Evolutionary conservation across 805 yeast genomes (phyloP).

Genomic region (Lipomyces kockii): DNA sequence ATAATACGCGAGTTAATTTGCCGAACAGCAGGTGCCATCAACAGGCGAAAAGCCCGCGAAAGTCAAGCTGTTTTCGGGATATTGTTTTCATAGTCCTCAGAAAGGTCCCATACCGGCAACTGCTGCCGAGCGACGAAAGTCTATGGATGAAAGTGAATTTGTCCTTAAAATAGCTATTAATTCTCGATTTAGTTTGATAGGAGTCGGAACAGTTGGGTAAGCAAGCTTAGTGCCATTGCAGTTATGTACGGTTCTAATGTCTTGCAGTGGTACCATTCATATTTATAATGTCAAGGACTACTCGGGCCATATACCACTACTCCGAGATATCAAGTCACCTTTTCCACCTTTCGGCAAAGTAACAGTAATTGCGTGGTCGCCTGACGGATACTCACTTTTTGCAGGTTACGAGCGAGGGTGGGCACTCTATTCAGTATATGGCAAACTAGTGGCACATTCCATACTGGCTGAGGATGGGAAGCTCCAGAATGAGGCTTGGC

Average conservation of each 20-base stretch:
- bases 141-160: constrained; percentile 15
- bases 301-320: constrained; percentile 41
- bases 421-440: constrained; percentile 55
- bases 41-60: constrained; percentile 20
- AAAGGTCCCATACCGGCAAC: constrained; percentile 11
- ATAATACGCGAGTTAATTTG: not conserved
- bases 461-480: constrained; percentile 40
- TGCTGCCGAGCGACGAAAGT: constrained; percentile 6
- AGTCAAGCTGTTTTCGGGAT: constrained; percentile 23
- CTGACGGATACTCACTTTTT: constrained; percentile 46
- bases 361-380: constrained; percentile 46
- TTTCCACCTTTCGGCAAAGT: constrained; percentile 39
- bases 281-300: constrained; percentile 49
- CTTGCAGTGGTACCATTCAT: constrained; percentile 44
- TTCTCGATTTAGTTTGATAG: constrained; percentile 49
- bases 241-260: not conserved
- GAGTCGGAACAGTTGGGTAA: constrained; percentile 46
- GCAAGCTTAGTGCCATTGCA: not conserved
- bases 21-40: constrained; percentile 12
- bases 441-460: constrained; percentile 53
- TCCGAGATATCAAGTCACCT: constrained; percentile 45
- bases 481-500: constrained; percentile 25
- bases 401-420: constrained; percentile 51
- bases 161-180: constrained; percentile 47
- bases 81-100: constrained; percentile 19